Evolutionary conservation across 2,329 filamentous ascomycete species (phyloP), one percentile per base, ranked within the genome.

Genomic region (Neofusicoccum cordaticola): DNA sequence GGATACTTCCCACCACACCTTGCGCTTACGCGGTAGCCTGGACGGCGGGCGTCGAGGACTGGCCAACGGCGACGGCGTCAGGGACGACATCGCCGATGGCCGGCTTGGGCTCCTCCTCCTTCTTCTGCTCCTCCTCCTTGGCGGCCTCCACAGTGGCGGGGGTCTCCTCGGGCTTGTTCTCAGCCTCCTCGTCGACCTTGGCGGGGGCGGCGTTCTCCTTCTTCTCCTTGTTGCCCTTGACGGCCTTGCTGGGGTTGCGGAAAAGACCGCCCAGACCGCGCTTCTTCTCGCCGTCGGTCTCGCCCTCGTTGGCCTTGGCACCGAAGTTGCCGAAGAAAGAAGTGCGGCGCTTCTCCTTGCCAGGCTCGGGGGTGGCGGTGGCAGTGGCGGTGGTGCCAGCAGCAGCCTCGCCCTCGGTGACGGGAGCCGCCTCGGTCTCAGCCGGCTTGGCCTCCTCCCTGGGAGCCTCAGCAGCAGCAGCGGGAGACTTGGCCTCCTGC

Each of bases 401-500:
- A 31, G 37, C 11, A 12, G 63, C 34, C 51, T 56, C 56, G 19
- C 53, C 48, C 57, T 65, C 79, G 71, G 66, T 65, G 17, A 58
- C 57, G 27, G 67, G 52, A 35, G 66, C 31, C 11, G 61, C 63
- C n/a, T 66, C 66, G 13, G 45, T 57, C 57, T 71, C 69, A 44
- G 71, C 50, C 19, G 56, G 67, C 67, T 73, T 74, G 39, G 69
- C 64, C 65, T 72, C 69, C 62, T 72, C 70, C 56, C 48, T 60
- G 39, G 67, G 67, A 67, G 69, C 69, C 41, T 72, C 69, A 45
- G 71, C 48, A 64, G 71, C 48, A 64, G 82, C 81, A 7, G 72
- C 63, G 70, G 82, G 78, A 69, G 85, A 83, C 74, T 90, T 88
- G 71, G 86, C 84, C 77, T 90, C 84, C 77, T 90, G 88, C 84